Conservation (phyloP, 1,284 basidiomycete species). For the Ceratobasidium papillatum region DNA sequence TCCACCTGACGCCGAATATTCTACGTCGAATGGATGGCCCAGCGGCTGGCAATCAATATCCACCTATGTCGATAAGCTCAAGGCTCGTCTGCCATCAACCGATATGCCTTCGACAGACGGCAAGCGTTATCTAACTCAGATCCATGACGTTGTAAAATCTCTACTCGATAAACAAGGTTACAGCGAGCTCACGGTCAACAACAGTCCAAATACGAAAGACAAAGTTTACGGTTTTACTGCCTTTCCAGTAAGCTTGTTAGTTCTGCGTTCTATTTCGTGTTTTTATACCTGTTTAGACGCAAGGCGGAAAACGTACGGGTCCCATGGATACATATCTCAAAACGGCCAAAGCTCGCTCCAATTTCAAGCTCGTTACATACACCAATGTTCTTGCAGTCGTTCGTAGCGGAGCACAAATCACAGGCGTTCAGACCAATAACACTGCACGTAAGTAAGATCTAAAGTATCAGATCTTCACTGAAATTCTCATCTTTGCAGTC, state of each 20-base stretch:
- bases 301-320: slow-evolving; percentile 65
- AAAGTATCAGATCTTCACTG: too few relatives aligned
- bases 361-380: slow-evolving; percentile 62
- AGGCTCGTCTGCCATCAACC: slow-evolving; percentile 63
- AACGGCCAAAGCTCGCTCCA: slow-evolving; percentile 61
- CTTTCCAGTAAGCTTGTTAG: slow-evolving; percentile 4
- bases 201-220: slow-evolving; percentile 43
- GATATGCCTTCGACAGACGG: slow-evolving; percentile 69
- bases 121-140: slow-evolving; percentile 64
- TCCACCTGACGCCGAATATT: slow-evolving; percentile 60
- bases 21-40: slow-evolving; percentile 63
- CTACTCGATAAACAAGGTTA: slow-evolving; percentile 62
- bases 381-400: slow-evolving; percentile 62
- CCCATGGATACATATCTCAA: slow-evolving; percentile 68
- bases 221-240: slow-evolving; percentile 23
- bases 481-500: too few relatives aligned
- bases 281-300: slow-evolving; percentile 55
- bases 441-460: slow-evolving; percentile 53
- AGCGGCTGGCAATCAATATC: slow-evolving; percentile 61
- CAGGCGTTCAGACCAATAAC: slow-evolving; percentile 69
- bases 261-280: neutral
- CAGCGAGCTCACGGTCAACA: slow-evolving; percentile 63
- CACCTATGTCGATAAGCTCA: slow-evolving; percentile 61
- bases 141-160: slow-evolving; percentile 56
- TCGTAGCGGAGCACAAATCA: slow-evolving; percentile 65